Base-by-base conservation (phyloP, 805 yeast species). In the Hermanozyma aechmeae region DNA sequence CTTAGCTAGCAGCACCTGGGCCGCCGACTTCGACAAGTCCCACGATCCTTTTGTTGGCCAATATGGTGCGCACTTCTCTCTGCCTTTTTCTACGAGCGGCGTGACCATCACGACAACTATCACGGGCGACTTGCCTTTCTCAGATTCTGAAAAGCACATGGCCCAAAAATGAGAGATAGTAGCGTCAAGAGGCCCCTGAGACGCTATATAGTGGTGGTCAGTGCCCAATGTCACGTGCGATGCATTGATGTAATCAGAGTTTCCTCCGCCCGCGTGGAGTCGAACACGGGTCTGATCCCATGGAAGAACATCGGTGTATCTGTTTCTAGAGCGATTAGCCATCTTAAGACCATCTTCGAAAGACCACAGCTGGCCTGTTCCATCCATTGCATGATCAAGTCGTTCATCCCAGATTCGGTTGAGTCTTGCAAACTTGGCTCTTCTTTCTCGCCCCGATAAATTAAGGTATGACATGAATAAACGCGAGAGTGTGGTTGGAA, bases 221-320 rank as follows among this genome's bases (percentile, higher is more conserved):
- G 35, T 13, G 16, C 26, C 36, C 13, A 59, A 33, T 3, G 31
- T 24, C 15, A 61, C 45, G 29, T 49, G 45, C 15, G 65, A 58
- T 8, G 69, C 69, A 38, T 62, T 62, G 21, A 59, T 57, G 36
- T 61, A 62, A 37, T 61, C 65, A 12, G 36, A 32, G 24, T 10
- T 10, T 5, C 28, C 33, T 8, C 26, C 34, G 11, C 13, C 19
- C 2, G 53, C 51, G 4, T 44, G 37, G 9, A 76, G 50, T 19
- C 45, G 48, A 2, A 76, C 77, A 21, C 84, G 49, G 23, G 69
- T 73, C 31, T 59, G 55, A 42, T 80, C 84, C 60, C 68, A 81
- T 1, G 92, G 85, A 24, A 74, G 50, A 8, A 80, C 71, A 43
- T 79, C 73, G 4, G 62, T 43, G 46, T 80, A 80, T 30, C 87